These are phyloP conservation scores for Erucastrum elatum DNA, from an alignment of 345 rosid genomes.

Conservation along the genomic window DNA sequence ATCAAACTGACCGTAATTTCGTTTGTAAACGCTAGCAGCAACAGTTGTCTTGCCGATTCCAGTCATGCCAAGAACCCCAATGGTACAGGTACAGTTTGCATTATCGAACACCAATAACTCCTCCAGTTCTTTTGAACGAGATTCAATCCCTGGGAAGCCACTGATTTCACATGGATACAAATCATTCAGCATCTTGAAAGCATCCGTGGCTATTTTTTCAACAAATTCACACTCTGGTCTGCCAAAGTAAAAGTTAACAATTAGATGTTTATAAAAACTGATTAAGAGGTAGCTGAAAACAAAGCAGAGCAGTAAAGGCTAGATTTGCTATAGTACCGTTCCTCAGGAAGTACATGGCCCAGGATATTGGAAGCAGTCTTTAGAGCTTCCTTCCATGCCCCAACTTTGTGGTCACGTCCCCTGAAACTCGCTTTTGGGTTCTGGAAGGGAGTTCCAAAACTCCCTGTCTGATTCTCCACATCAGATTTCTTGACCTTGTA, in stretches of 20 bases:
- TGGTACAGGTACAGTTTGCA: not conserved
- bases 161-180: constrained; percentile 21
- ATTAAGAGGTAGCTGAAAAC: too few relatives aligned
- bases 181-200: constrained; percentile 27
- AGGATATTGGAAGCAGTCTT: too few relatives aligned
- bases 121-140: constrained; percentile 25
- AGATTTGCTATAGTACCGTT: constrained; percentile 10
- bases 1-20: constrained; percentile 7
- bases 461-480: constrained; percentile 32
- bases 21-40: constrained; percentile 8
- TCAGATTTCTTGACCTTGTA: constrained; percentile 35
- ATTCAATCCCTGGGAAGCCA: not conserved
- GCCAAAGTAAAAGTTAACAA: not conserved
- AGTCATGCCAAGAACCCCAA: constrained; percentile 29
- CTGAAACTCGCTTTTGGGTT: constrained; percentile 14
- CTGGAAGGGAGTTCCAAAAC: constrained; percentile 15
- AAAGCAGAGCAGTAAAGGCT: not conserved
- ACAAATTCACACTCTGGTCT: constrained; percentile 26
- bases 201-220: not conserved
- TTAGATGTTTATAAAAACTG: too few relatives aligned
- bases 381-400: constrained; percentile 20
- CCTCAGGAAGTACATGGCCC: too few relatives aligned
- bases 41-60: constrained; percentile 27
- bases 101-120: constrained; percentile 10
- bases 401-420: not conserved